Percentiles rank a stretch among this genome's conserved stretches.
phyloP scores from a whole-genome alignment of 2,329 filamentous ascomycete species.

The Didymella pinodella region DNA sequence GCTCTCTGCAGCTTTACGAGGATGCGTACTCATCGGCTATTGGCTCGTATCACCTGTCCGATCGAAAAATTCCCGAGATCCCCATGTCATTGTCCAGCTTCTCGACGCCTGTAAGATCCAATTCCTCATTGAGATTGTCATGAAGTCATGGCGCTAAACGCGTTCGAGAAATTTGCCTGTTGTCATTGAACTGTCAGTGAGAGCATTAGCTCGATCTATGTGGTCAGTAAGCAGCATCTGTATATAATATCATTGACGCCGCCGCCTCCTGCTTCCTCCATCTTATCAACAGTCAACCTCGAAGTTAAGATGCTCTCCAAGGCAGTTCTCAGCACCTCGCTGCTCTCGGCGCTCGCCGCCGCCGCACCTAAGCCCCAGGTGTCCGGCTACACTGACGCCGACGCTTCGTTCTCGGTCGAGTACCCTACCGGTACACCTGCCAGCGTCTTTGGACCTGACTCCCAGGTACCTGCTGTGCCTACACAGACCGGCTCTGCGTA shows the following conservation, averaged over 20 bases:
- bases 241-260: constrained; percentile 19
- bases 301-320: constrained; percentile 50
- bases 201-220: constrained; percentile 13
- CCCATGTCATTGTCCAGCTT: constrained; percentile 31
- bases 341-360: constrained; percentile 47
- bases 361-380: constrained; percentile 53
- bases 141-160: constrained; percentile 45
- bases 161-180: constrained; percentile 19
- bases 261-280: neutral
- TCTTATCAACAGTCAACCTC: constrained; percentile 12
- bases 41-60: constrained; percentile 22
- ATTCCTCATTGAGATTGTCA: constrained; percentile 43
- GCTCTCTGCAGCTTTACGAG: constrained; percentile 10
- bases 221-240: constrained; percentile 6
- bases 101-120: constrained; percentile 27
- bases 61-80: constrained; percentile 23
- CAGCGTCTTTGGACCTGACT: constrained; percentile 55
- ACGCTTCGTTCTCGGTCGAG: constrained; percentile 53
- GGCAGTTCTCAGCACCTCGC: constrained; percentile 43
- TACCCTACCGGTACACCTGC: constrained; percentile 47
- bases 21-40: constrained; percentile 17
- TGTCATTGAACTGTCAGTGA: constrained; percentile 36
- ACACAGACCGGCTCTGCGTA: constrained; percentile 47
- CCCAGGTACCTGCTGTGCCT: constrained; percentile 51
- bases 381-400: constrained; percentile 56